These are phyloP conservation scores for Calonectria leucothoes DNA, from an alignment of 2,329 filamentous ascomycete species.

Conservation along the genomic window DNA sequence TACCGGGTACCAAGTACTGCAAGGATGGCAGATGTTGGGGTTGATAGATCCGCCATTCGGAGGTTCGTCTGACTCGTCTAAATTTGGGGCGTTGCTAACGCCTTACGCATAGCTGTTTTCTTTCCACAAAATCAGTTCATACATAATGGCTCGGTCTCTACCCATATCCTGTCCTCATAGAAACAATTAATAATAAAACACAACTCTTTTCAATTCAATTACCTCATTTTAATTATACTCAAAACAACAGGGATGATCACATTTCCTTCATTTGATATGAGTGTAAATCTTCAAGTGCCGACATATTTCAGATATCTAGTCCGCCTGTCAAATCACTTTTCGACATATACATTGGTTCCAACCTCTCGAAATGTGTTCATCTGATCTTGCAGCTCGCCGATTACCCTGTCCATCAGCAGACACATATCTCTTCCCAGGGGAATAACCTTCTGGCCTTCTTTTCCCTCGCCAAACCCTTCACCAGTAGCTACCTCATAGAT, in stretches of 20 bases:
- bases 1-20: background rate
- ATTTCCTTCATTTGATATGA: background rate
- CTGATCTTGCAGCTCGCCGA: constrained; percentile 8
- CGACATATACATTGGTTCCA: constrained; percentile 15
- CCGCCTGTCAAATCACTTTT: background rate
- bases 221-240: no score
- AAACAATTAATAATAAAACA: background rate
- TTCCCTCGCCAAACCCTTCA: constrained; percentile 16
- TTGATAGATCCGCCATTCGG: background rate
- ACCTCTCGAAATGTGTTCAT: constrained; percentile 19
- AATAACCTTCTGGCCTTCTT: constrained; percentile 18
- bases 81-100: background rate
- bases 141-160: background rate
- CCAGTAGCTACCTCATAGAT: constrained; percentile 26
- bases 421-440: constrained; percentile 27
- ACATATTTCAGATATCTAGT: background rate
- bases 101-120: no score
- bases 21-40: background rate
- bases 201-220: background rate
- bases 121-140: background rate
- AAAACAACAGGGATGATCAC: no score
- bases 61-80: background rate
- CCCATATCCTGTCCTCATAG: background rate
- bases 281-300: background rate
- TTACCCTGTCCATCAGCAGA: constrained; percentile 13